phyloP scores from a whole-genome alignment of 108 stramenopile genomes.

The Fistulifera pelliculosa region DNA sequence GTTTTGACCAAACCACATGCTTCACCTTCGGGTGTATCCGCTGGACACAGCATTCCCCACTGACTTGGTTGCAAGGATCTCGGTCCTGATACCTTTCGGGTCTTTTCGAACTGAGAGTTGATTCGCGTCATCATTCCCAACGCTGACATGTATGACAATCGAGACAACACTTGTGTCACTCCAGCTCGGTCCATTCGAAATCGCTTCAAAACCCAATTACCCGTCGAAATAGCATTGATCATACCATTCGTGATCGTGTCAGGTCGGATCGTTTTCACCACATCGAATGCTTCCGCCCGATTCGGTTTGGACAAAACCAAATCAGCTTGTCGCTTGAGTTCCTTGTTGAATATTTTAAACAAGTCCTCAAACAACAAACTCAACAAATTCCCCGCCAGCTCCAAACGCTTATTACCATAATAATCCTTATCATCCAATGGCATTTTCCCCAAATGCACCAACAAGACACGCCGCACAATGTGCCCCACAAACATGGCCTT shows the following conservation, averaged over 20 bases:
- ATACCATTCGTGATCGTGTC: slow-evolving; percentile 96
- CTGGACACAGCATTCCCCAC: slow-evolving; percentile 98
- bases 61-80: slow-evolving; percentile 95
- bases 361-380: slow-evolving; percentile 96
- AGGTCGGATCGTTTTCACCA: slow-evolving; percentile 79
- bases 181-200: slow-evolving; percentile 99
- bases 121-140: slow-evolving; percentile 99
- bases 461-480: slow-evolving; percentile 86
- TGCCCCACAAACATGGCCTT: slow-evolving; percentile 93
- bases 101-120: slow-evolving; percentile 95
- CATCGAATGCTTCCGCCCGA: slow-evolving; percentile 91
- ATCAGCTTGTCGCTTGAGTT: slow-evolving; percentile 91
- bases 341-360: slow-evolving; percentile 95
- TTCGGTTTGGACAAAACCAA: slow-evolving; percentile 92
- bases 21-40: slow-evolving; percentile 95
- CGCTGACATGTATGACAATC: slow-evolving; percentile 91
- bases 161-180: slow-evolving; percentile 91
- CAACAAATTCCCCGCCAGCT: slow-evolving; percentile 94
- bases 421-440: slow-evolving; percentile 96
- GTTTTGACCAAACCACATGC: slow-evolving; percentile 97
- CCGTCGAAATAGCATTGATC: slow-evolving; percentile 92
- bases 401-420: slow-evolving; percentile 97
- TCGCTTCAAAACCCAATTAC: slow-evolving; percentile 97
- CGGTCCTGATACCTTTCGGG: slow-evolving; percentile 94
- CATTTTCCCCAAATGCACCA: slow-evolving; percentile 79